Percentiles rank a stretch among this genome's conserved stretches.
Evolutionary conservation across 1,139 yeast genomes (phyloP).

Genomic region (Taiozyma sp.): DNA sequence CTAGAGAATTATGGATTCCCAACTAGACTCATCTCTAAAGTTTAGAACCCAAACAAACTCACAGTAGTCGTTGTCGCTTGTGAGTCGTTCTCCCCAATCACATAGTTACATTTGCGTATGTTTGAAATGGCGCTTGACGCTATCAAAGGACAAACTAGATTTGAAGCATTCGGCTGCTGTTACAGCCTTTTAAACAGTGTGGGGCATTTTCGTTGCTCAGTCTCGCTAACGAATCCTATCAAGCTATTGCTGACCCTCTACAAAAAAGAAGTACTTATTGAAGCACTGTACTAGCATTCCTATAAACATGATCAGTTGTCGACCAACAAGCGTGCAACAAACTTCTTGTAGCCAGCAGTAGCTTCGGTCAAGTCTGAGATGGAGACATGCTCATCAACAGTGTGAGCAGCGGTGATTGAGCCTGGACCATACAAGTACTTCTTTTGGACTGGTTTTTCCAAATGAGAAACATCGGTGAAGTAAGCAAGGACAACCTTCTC

Average conservation of each 20-base stretch:
- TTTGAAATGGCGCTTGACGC: conserved; percentile 98
- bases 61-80: conserved; percentile 96
- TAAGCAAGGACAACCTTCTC: conserved; percentile 53
- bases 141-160: conserved; percentile 87
- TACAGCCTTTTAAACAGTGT: conserved; percentile 51
- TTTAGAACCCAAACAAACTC: conserved; percentile 72
- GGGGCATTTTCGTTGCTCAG: too few relatives aligned
- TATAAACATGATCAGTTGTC: background rate
- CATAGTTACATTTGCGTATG: conserved; percentile 92
- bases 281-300: background rate
- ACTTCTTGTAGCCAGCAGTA: conserved; percentile 50
- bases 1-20: conserved; percentile 76
- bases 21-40: conserved; percentile 64
- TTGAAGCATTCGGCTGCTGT: conserved; percentile 95
- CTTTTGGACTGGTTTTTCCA: conserved; percentile 32
- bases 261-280: background rate
- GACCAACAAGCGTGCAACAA: conserved; percentile 30
- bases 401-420: conserved; percentile 60
- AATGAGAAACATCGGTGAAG: conserved; percentile 61
- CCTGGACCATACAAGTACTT: conserved; percentile 71
- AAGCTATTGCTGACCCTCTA: background rate
- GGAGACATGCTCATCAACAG: conserved; percentile 54
- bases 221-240: too few relatives aligned
- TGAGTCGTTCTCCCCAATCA: conserved; percentile 94
- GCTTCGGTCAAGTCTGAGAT: conserved; percentile 46